Evolutionary conservation across 352 stramenopile species (phyloP), one percentile per base, ranked within the genome.

Genomic region (Phytopythium ostracodes): DNA sequence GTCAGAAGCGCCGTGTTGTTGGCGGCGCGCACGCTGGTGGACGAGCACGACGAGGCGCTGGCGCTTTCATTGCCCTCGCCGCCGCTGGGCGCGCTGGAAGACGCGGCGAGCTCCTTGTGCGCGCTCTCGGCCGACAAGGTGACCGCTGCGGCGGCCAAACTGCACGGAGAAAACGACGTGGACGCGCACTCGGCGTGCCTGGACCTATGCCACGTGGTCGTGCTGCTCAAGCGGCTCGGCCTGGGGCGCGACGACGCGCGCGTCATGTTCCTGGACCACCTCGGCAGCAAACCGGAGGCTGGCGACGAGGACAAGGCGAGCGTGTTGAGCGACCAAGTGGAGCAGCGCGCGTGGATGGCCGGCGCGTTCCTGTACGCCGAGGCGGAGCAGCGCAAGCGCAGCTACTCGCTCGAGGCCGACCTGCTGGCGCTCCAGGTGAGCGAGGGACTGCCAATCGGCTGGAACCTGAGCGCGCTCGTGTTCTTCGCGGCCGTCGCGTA

Each of bases 291-390:
- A 51, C 71, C 72, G 24, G 63, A 73, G 22, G 61, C 66, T 12
- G 29, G 49, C 8, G 52, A 35, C 25, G 69, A 77, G 54, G 72
- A 76, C 29, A 58, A 69, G 27, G 15, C 62, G 8, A 38, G 66
- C 20, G 70, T 68, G 54, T 22, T 52, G 46, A 17, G 47, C 24
- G 43, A 70, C 38, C 40, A 65, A 0, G 62, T 67, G 10, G 77
- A 90, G 52, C 50, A 73, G 43, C 68, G 77, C 11, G 71, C 78
- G 35, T 92, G 83, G 83, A 66, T 90, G 24, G 82, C 82, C 0
- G 83, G 83, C 5, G 64, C 79, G n/a, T 92, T 88, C 60, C 65
- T 90, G 61, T 84, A 86, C 46, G 47, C 89, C 14, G 77, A 92
- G 62, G 66, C 77, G 22, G 66, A 89, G 58, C 76, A 90, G 59